Evolutionary conservation across 2,329 filamentous ascomycete genomes (phyloP).

Genomic region (Stachybotrys chartarum): DNA sequence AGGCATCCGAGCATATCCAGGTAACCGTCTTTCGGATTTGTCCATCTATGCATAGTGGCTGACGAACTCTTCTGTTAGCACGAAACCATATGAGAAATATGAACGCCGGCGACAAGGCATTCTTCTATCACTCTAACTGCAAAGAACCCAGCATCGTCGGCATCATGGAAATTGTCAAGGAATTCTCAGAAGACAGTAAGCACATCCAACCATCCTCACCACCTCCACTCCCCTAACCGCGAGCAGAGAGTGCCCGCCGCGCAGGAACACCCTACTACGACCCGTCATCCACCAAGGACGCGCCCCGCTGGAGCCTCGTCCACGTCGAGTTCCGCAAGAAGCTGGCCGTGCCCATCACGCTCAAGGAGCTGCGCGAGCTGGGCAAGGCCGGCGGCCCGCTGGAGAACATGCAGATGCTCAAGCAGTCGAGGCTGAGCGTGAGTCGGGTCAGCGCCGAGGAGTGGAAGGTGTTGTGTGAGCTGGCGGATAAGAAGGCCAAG

Average conservation of each 20-base stretch:
- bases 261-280: slow-evolving; percentile 69
- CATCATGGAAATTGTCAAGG: slow-evolving; percentile 80
- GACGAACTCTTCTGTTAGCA: slow-evolving; percentile 33
- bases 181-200: slow-evolving; percentile 73
- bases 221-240: not conserved
- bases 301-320: slow-evolving; percentile 72
- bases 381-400: slow-evolving; percentile 50
- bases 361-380: slow-evolving; percentile 64
- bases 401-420: slow-evolving; percentile 75
- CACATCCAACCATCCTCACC: accelerated
- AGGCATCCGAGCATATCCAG: slow-evolving; percentile 41
- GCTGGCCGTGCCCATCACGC: slow-evolving; percentile 61
- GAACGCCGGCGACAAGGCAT: slow-evolving; percentile 85
- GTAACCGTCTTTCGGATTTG: slow-evolving; percentile 13
- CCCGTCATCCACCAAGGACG: slow-evolving; percentile 52
- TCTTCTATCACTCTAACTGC: slow-evolving; percentile 96
- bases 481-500: slow-evolving; percentile 39
- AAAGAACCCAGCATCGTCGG: slow-evolving; percentile 84
- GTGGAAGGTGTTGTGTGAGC: slow-evolving; percentile 54
- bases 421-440: slow-evolving; percentile 76
- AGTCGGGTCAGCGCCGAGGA: slow-evolving; percentile 57
- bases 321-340: slow-evolving; percentile 84
- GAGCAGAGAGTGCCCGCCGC: slow-evolving; percentile 21
- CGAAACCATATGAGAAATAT: slow-evolving; percentile 87
- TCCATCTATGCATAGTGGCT: not conserved